These are phyloP conservation scores for Melastoma candidum DNA, from an alignment of 441 rosid species.

Conservation along the genomic window DNA sequence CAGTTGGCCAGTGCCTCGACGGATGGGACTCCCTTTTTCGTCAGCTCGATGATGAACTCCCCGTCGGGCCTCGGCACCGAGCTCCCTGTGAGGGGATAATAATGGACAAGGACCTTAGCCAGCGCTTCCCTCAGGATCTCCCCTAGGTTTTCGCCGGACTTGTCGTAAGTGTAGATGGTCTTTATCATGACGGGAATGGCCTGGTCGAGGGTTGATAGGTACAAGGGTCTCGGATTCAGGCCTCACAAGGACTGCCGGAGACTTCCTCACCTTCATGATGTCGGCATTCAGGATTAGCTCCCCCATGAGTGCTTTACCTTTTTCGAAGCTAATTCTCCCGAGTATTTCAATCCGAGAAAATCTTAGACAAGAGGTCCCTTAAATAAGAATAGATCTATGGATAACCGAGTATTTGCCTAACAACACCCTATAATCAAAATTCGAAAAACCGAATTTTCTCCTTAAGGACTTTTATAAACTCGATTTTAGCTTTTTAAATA, in stretches of 20 bases:
- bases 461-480: no score
- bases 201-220: conserved; percentile 23
- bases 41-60: conserved; percentile 18
- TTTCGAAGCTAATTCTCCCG: no score
- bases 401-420: no score
- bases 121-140: conserved; percentile 20
- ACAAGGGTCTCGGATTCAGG: conserved; percentile 16
- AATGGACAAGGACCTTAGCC: conserved; percentile 21
- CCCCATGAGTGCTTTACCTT: no score
- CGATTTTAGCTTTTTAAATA: no score
- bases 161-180: conserved; percentile 10
- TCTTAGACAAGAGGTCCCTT: no score
- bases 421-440: no score
- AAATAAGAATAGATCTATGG: no score
- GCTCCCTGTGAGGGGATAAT: conserved; percentile 19
- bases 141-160: background rate
- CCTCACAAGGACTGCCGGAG: conserved; percentile 4
- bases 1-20: conserved; percentile 22
- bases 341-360: no score
- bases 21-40: conserved; percentile 19
- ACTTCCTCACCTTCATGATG: conserved; percentile 6
- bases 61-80: conserved; percentile 6
- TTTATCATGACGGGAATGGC: conserved; percentile 6
- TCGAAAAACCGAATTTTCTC: no score
- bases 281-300: no score